Base-by-base conservation (phyloP, 2,329 filamentous ascomycete genomes). In the Penicillium sp. region DNA sequence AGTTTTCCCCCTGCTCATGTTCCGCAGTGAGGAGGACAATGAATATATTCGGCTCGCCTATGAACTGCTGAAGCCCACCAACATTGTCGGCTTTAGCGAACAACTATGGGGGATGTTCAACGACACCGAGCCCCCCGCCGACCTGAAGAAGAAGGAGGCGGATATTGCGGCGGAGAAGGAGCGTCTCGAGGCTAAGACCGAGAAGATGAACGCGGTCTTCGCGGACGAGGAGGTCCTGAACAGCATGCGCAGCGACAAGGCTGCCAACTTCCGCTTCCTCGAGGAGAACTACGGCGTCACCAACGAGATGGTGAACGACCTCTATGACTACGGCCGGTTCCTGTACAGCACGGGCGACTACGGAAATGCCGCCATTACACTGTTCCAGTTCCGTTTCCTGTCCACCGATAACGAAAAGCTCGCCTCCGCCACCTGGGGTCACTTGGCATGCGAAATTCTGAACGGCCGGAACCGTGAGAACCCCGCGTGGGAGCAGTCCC, bases 361-460 rank as follows among this genome's bases (percentile, higher is more conserved):
- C 73, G 84, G 78, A 47, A 87, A 87, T 62, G 92, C 93, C 28
- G 87, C 90, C 56, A 93, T 97, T 69, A 81, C 95, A 61, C 85
- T 98, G 46, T 97, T 96, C 78, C 89, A 95, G 71, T 98, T 97
- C 84, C 88, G 93, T 67, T 90, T 98, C 59, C 82, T 98, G 63
- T 96, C 92, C 49, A 98, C 92, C 64, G 93, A 98, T 74, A 95
- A 95, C 77, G 93, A 97, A 80, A 95, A 95, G 78, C 92, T 96
- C 60, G 83, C 89, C 50, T 88, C 88, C 47, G 93, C 93, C 52
- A 97, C 91, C 54, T 98, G 93, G 93, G 93, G 93, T 72, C 96
- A 96, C 78, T 82, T 98, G 54, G 93, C 92, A 44, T 95, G 86
- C 60, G 93, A 98, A 74, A 97, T 98, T 68, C 81, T 98, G 58